Evolutionary conservation across 2,329 filamentous ascomycete species (phyloP).

Genomic region (Stachybotrys echinatus): DNA sequence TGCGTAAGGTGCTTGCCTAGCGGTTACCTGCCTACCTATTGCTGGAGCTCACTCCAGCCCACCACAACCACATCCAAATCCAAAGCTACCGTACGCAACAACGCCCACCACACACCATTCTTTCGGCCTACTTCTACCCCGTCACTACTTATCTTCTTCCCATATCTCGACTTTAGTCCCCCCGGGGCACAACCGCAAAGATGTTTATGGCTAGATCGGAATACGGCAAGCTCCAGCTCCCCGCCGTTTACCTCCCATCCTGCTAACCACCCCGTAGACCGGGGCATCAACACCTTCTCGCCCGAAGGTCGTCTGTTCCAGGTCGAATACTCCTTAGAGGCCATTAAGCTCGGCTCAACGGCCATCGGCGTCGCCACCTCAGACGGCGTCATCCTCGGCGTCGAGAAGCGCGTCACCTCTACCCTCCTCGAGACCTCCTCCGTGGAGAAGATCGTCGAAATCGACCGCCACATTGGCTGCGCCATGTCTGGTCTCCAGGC

Average conservation of each 20-base stretch:
- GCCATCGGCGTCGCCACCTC: constrained; percentile 96
- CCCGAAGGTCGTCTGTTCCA: constrained; percentile 99
- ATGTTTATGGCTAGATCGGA: constrained; percentile 99
- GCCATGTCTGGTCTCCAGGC: constrained; percentile 98
- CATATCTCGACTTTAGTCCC: constrained; percentile 4
- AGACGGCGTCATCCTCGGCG: constrained; percentile 91
- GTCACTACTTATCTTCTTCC: neutral
- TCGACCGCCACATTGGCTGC: constrained; percentile 97
- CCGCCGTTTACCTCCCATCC: constrained; percentile 1
- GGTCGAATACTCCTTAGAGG: constrained; percentile 99
- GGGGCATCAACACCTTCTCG: constrained; percentile 99
- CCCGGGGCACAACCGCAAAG: constrained; percentile 40
- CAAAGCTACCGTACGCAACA: neutral
- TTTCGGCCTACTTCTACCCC: neutral
- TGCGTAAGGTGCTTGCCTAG: neutral
- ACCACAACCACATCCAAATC: neutral
- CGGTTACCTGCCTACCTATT: neutral
- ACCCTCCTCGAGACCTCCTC: constrained; percentile 96
- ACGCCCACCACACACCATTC: neutral
- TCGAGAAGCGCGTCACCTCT: constrained; percentile 98
- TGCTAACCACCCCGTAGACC: constrained; percentile 55
- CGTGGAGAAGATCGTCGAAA: constrained; percentile 99
- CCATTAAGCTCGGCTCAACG: constrained; percentile 98
- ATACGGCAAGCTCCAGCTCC: constrained; percentile 70
- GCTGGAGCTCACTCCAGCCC: constrained; percentile 1